phyloP scores from a whole-genome alignment of 257 asterid genomes.

The Primulina eburnea region DNA sequence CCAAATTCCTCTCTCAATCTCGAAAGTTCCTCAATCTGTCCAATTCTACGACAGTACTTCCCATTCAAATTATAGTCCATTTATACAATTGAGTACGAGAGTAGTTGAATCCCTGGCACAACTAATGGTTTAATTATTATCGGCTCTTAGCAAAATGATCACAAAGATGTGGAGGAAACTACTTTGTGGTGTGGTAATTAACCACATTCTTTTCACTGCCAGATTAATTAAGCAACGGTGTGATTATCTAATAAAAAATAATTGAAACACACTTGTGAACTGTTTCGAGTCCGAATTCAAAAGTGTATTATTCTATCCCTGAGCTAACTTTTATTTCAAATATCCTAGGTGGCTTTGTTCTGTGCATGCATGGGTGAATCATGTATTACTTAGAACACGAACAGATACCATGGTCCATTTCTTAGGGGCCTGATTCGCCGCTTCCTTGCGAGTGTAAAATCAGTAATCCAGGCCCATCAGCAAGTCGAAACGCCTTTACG shows the following conservation, averaged over 20 bases:
- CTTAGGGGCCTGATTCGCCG: slow-evolving; percentile 92
- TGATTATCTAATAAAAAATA: no score
- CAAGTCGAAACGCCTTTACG: slow-evolving; percentile 59
- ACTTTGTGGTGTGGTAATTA: not conserved
- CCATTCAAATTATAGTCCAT: not conserved
- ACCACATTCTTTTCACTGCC: not conserved
- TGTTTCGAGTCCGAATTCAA: slow-evolving; percentile 9
- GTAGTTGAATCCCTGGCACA: not conserved
- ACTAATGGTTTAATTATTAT: not conserved
- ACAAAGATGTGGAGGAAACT: not conserved
- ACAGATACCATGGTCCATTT: slow-evolving; percentile 93
- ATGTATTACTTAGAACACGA: slow-evolving; percentile 98
- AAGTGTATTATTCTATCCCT: not conserved
- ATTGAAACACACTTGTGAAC: not conserved
- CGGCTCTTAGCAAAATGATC: not conserved
- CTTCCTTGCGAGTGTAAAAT: slow-evolving; percentile 96
- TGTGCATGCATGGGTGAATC: slow-evolving; percentile 93
- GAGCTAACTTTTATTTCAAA: slow-evolving; percentile 13
- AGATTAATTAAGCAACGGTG: slow-evolving; percentile 4
- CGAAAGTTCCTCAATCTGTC: no score
- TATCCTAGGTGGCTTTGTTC: slow-evolving; percentile 77
- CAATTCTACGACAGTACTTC: no score
- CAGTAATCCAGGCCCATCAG: slow-evolving; percentile 72
- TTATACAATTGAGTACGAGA: no score
- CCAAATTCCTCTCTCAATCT: not conserved